Conservation (phyloP, 208 protist species). For the Trypanosoma rangeli region DNA sequence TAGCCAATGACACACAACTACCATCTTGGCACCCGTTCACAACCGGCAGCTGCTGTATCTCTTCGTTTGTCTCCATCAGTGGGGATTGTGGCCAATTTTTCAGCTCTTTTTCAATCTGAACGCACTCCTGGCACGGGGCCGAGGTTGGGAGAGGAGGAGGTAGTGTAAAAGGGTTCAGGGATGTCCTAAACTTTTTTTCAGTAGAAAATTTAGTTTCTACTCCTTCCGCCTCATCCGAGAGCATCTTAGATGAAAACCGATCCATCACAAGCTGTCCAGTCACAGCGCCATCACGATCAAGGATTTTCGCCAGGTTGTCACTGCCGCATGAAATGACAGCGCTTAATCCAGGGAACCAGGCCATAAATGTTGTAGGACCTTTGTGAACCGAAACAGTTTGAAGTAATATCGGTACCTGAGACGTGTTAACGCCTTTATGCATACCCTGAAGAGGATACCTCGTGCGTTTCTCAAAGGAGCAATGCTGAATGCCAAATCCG, state of each 20-base stretch:
- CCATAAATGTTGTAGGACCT: conserved; percentile 9
- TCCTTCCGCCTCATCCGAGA: conserved; percentile 7
- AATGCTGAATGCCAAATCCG: conserved; percentile 36
- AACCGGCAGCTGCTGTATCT: not conserved
- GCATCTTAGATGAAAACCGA: conserved; percentile 29
- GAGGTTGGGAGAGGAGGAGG: not conserved
- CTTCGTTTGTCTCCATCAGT: not conserved
- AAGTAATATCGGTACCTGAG: not conserved
- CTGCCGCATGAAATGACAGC: conserved; percentile 46
- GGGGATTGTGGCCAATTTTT: not conserved
- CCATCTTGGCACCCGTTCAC: not conserved
- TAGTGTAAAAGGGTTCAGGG: not conserved
- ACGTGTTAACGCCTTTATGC: not conserved
- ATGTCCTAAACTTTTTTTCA: not conserved
- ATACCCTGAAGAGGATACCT: conserved; percentile 24
- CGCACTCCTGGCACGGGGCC: not conserved
- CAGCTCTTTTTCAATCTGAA: not conserved
- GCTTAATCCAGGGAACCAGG: conserved; percentile 42
- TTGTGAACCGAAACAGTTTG: conserved; percentile 9
- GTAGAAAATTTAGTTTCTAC: not conserved
- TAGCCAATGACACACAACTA: not conserved
- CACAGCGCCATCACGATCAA: conserved; percentile 34
- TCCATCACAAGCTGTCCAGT: conserved; percentile 46
- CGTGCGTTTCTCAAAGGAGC: conserved; percentile 32
- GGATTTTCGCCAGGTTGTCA: conserved; percentile 53